Evolutionary conservation across 208 protist species (phyloP).

Genomic region (Crithidia thermophila): DNA sequence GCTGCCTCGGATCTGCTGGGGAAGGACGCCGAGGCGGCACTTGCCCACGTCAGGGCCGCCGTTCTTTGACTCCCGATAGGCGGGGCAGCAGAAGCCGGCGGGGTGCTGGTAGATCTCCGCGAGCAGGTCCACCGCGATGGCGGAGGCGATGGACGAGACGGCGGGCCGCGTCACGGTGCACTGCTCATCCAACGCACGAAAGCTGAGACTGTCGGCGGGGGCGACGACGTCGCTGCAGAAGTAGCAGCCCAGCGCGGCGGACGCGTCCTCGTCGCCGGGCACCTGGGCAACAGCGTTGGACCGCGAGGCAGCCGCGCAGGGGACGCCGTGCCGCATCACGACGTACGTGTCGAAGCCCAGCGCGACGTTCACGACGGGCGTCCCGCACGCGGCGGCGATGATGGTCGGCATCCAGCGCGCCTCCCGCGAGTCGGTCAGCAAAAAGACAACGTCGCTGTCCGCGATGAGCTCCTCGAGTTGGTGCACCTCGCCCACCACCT

Average conservation of each 20-base stretch:
- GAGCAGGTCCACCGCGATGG: slow-evolving; percentile 95
- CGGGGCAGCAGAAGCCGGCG: slow-evolving; percentile 56
- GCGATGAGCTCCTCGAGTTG: slow-evolving; percentile 77
- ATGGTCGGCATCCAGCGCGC: slow-evolving; percentile 97
- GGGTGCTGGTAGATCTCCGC: slow-evolving; percentile 95
- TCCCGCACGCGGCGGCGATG: slow-evolving; percentile 77
- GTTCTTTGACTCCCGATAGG: slow-evolving; percentile 38
- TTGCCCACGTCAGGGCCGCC: slow-evolving; percentile 19
- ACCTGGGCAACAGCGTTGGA: slow-evolving; percentile 18
- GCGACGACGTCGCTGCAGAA: slow-evolving; percentile 98
- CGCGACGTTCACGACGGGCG: slow-evolving; percentile 96
- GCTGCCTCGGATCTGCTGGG: slow-evolving; percentile 91
- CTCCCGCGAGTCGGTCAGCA: slow-evolving; percentile 98
- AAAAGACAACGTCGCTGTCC: slow-evolving; percentile 96
- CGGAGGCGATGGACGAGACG: slow-evolving; percentile 92
- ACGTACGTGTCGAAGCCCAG: slow-evolving; percentile 98
- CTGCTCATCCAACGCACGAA: slow-evolving; percentile 98
- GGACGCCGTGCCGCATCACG: slow-evolving; percentile 97
- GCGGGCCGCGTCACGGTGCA: slow-evolving; percentile 98
- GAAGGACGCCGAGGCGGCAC: slow-evolving; percentile 74
- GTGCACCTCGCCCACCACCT: slow-evolving; percentile 50
- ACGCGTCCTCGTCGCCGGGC: neutral
- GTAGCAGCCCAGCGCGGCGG: slow-evolving; percentile 94
- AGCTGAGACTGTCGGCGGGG: slow-evolving; percentile 87
- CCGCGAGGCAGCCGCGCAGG: neutral